Base-by-base conservation (phyloP, 2,329 filamentous ascomycete species). In the Curvularia lunata region DNA sequence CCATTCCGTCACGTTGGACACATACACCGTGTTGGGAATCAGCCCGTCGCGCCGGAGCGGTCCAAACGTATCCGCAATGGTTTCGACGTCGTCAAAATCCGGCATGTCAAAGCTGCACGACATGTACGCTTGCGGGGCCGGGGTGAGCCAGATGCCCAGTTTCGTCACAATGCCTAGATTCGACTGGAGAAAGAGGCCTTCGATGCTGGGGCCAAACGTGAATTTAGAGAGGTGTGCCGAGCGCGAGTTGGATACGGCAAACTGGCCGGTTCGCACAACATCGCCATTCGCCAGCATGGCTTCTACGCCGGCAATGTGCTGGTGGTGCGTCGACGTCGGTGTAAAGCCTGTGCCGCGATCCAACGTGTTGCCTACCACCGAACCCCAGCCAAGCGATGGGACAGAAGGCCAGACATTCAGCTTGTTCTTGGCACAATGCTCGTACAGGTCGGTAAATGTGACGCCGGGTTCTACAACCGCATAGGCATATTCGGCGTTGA, bases 81-180 rank as follows among this genome's bases (percentile, higher is more conserved):
- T 74, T 51, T 78, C 79, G 21, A 82, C 71, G 61, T 82, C 80
- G 6, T 81, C 79, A 23, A 80, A 75, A 8, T 79, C 75, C 1
- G 79, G 78, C 74, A 82, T 79, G 57, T 78, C 74, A 52, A 82
- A 81, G 9, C 75, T 71, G 64, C 80, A 82, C 0, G 77, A 76
- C 78, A 82, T 80, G 67, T 75, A 83, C 0, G 80, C 79, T 59
- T 81, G 77, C 5, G 80, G 71, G 10, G 68, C 63, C 1, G 71
- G 71, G 0, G 68, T 72, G 16, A 74, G 72, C 65, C 73, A 73
- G 18, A 75, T 71, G 1, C 70, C 72, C 5, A 74, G 48, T 46
- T 76, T 76, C 3, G 81, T 82, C 6, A 84, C 80, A 34, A 85
- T 81, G 30, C 83, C 83, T 12, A 84, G 75, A 56, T 81, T 84